These are phyloP conservation scores for Coprinellus micaceus DNA, from an alignment of 768 basidiomycete species.

Conservation along the genomic window DNA sequence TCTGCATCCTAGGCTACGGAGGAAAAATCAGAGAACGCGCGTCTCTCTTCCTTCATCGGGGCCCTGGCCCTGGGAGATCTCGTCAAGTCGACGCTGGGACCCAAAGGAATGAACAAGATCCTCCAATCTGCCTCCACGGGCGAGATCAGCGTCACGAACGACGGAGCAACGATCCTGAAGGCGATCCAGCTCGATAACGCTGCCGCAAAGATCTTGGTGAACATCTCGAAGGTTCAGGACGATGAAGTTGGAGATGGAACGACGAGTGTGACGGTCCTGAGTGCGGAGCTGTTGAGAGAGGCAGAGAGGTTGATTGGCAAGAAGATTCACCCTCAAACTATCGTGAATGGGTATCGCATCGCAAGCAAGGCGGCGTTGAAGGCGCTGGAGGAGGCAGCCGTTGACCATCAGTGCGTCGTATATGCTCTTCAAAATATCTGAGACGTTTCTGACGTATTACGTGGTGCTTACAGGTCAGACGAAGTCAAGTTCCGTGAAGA, in stretches of 20 bases:
- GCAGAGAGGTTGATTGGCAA: constrained; percentile 90
- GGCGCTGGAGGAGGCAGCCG: constrained; percentile 78
- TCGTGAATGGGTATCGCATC: constrained; percentile 94
- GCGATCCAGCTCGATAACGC: constrained; percentile 97
- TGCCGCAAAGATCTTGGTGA: constrained; percentile 98
- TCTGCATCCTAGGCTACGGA: constrained; percentile 10
- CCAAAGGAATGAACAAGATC: constrained; percentile 99
- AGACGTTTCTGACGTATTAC: background rate
- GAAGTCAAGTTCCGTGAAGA: constrained; percentile 76
- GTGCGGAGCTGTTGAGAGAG: constrained; percentile 87
- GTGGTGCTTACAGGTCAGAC: constrained; percentile 55
- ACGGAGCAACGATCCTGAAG: constrained; percentile 97
- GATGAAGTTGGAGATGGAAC: constrained; percentile 98
- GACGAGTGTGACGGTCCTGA: constrained; percentile 86
- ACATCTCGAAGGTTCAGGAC: constrained; percentile 99
- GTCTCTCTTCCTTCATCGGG: constrained; percentile 96
- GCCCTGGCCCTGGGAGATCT: constrained; percentile 96
- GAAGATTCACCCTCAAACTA: constrained; percentile 97
- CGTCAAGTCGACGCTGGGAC: constrained; percentile 96
- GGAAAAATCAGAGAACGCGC: constrained; percentile 57
- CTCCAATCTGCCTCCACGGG: constrained; percentile 87
- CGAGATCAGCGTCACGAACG: constrained; percentile 96
- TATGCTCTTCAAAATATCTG: background rate
- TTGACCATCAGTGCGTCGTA: constrained; percentile 77
- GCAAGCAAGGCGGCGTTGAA: constrained; percentile 81